Percentiles rank a stretch among this genome's conserved stretches.
These are phyloP conservation scores for Paraglomus occultum DNA, from an alignment of 192 early-diverging fungal genomes.

Conservation along the genomic window DNA sequence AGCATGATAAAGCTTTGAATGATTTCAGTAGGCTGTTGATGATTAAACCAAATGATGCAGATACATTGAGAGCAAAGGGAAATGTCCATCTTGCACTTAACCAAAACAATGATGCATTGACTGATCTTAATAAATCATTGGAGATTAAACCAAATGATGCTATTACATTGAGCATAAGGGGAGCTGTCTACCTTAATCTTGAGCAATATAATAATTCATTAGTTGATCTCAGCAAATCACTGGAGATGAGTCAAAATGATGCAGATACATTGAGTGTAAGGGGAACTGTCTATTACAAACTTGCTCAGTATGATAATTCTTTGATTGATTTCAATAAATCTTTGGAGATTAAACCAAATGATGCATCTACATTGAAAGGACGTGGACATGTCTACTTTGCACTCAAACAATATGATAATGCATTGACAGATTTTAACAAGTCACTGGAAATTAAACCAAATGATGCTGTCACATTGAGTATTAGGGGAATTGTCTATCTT, in stretches of 20 bases:
- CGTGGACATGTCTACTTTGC: conserved; percentile 1
- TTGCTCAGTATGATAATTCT: not conserved
- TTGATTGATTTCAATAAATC: not conserved
- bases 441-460: not conserved
- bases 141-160: conserved; percentile 9
- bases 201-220: not conserved
- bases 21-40: conserved; percentile 9
- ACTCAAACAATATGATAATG: not conserved
- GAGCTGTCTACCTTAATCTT: not conserved
- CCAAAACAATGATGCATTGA: not conserved
- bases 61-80: not conserved
- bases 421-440: conserved; percentile 1
- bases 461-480: not conserved
- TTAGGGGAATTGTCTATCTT: not conserved
- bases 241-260: not conserved
- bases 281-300: not conserved
- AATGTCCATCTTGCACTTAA: not conserved
- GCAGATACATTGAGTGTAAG: not conserved
- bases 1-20: conserved; percentile 8
- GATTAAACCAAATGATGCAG: conserved; percentile 15
- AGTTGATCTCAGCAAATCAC: not conserved
- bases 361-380: not conserved
- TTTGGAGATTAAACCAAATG: not conserved
- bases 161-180: not conserved
- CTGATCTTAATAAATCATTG: conserved; percentile 1